Conservation (phyloP, 345 rosid species). For the Crucihimalaya himalaica region DNA sequence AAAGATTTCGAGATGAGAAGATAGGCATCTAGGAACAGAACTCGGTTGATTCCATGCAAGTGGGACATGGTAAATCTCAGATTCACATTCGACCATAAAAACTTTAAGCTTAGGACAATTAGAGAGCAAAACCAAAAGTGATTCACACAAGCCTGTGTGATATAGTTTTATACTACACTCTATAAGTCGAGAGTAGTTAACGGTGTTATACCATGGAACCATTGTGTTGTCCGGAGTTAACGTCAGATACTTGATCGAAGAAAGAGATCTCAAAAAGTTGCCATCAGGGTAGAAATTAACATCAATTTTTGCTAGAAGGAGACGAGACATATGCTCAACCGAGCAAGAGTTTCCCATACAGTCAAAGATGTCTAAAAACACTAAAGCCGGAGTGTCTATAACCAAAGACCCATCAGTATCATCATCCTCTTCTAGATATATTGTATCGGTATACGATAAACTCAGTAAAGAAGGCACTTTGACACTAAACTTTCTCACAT, state of each 20-base stretch:
- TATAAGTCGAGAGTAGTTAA: background rate
- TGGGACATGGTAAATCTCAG: background rate
- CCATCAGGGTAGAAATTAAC: background rate
- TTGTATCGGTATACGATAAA: background rate
- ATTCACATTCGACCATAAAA: background rate
- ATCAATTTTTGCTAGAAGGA: background rate
- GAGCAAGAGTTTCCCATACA: background rate
- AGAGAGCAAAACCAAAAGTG: constrained; percentile 13
- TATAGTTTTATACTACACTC: background rate
- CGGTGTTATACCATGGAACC: background rate
- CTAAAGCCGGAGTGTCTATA: background rate
- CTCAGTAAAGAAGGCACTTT: background rate
- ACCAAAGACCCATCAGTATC: background rate
- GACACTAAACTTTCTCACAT: background rate
- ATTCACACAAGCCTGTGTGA: background rate
- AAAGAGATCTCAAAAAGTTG: background rate
- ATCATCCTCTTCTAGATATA: background rate
- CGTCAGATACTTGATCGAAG: background rate
- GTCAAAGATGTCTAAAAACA: background rate
- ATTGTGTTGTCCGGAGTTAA: background rate
- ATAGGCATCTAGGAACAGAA: background rate
- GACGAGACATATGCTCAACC: background rate
- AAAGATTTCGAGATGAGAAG: background rate
- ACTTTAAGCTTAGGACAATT: background rate
- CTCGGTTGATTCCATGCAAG: background rate